A percentile compares a stretch with the other conserved stretches of the same genome.
phyloP scores from a whole-genome alignment of 2,329 filamentous ascomycete genomes.

The Diaporthe citri region DNA sequence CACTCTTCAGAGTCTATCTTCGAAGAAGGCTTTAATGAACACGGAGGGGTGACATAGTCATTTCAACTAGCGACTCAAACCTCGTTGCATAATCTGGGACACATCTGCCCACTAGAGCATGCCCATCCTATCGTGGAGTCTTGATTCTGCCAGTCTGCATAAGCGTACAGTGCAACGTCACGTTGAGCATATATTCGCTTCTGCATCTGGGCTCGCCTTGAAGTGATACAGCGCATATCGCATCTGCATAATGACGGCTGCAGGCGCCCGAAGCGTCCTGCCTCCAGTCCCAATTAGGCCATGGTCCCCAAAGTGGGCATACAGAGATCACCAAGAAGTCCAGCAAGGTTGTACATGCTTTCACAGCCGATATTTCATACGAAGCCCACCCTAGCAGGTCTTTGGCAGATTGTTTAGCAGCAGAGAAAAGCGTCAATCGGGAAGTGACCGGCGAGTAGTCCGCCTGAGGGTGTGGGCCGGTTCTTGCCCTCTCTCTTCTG shows the following conservation, averaged over 20 bases:
- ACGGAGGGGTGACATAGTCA: background rate
- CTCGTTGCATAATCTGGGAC: conserved; percentile 2
- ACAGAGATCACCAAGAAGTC: background rate
- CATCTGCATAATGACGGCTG: conserved; percentile 21
- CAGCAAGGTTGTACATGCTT: background rate
- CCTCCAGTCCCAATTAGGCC: background rate
- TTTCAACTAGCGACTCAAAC: background rate
- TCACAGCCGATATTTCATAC: background rate
- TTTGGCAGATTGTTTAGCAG: background rate
- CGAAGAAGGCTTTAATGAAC: conserved; percentile 10
- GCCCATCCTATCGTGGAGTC: background rate
- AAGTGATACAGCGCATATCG: conserved; percentile 6
- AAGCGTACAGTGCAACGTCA: background rate
- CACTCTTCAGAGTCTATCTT: background rate
- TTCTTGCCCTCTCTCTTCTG: background rate
- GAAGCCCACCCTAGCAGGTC: background rate
- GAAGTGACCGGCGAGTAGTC: background rate
- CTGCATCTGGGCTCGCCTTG: background rate
- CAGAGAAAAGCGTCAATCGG: background rate
- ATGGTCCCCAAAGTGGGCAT: background rate
- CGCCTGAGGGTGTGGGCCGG: background rate
- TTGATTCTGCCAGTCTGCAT: conserved; percentile 10
- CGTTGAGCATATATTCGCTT: background rate
- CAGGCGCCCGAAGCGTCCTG: conserved; percentile 8
- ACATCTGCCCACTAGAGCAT: background rate